Evolutionary conservation across 768 basidiomycete species (phyloP).

Genomic region (Rhodotorula paludigena): DNA sequence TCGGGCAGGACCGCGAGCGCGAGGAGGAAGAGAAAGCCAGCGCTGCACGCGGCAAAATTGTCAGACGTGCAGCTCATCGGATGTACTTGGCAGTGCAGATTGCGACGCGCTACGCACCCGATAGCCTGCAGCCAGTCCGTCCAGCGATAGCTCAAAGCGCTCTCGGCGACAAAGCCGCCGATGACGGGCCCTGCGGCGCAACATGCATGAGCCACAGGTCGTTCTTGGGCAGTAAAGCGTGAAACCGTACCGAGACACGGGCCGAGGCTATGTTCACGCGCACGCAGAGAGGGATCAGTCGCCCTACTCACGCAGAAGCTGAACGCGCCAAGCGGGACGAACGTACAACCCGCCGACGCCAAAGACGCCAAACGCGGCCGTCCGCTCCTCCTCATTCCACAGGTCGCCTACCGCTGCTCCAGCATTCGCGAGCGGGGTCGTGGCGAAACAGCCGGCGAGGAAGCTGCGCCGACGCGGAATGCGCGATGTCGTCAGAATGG

Average conservation of each 20-base stretch:
- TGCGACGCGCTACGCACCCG: background rate
- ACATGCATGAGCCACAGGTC: background rate
- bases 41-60: background rate
- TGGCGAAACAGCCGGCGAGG: constrained; percentile 13
- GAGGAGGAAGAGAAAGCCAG: constrained; percentile 40
- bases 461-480: background rate
- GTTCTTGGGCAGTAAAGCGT: background rate
- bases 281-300: background rate
- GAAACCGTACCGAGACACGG: background rate
- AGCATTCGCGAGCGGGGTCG: constrained; percentile 15
- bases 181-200: background rate
- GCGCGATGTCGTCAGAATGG: background rate
- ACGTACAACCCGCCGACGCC: constrained; percentile 3
- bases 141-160: background rate
- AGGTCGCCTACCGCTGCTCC: constrained; percentile 12
- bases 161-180: background rate
- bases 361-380: constrained; percentile 1
- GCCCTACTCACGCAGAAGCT: background rate
- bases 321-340: too few relatives aligned
- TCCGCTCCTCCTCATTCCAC: background rate
- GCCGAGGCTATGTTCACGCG: background rate
- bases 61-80: background rate
- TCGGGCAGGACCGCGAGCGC: constrained; percentile 56
- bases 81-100: background rate
- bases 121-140: background rate